Conservation (phyloP, 331 rosid genomes). For the Quercus lobata region DNA sequence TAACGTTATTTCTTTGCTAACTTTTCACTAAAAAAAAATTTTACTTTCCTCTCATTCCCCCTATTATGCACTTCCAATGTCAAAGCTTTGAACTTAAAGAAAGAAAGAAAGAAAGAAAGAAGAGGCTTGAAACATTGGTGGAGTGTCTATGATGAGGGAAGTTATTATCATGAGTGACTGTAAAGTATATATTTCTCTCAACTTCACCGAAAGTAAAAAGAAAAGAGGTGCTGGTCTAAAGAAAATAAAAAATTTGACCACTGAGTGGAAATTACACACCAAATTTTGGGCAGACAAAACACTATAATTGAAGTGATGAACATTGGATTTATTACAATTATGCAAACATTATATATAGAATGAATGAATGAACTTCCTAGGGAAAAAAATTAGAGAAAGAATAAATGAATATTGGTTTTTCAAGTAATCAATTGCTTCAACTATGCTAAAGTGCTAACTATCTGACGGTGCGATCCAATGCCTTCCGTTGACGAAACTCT, state of each 20-base stretch:
- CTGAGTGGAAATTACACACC: not conserved
- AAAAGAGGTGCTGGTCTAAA: not conserved
- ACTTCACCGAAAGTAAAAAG: not conserved
- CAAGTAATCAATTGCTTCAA: no score
- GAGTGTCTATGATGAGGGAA: no score
- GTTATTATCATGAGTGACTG: no score
- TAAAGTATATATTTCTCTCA: not conserved
- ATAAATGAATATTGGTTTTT: not conserved
- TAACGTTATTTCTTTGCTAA: no score
- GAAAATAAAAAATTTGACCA: not conserved
- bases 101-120: no score
- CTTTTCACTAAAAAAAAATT: no score
- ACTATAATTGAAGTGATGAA: not conserved
- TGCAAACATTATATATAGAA: not conserved
- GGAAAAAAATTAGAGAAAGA: not conserved
- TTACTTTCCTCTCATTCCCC: no score
- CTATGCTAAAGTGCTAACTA: not conserved
- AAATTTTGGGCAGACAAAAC: not conserved
- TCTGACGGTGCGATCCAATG: slow-evolving; percentile 88
- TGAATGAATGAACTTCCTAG: slow-evolving; percentile 16
- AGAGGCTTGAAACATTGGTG: no score
- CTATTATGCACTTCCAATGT: no score
- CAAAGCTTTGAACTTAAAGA: no score
- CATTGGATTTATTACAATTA: not conserved
- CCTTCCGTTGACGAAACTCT: slow-evolving; percentile 91